A percentile compares a stretch with the other conserved stretches of the same genome.
phyloP scores from a whole-genome alignment of 2,329 filamentous ascomycete species.

The Amphichorda felina region DNA sequence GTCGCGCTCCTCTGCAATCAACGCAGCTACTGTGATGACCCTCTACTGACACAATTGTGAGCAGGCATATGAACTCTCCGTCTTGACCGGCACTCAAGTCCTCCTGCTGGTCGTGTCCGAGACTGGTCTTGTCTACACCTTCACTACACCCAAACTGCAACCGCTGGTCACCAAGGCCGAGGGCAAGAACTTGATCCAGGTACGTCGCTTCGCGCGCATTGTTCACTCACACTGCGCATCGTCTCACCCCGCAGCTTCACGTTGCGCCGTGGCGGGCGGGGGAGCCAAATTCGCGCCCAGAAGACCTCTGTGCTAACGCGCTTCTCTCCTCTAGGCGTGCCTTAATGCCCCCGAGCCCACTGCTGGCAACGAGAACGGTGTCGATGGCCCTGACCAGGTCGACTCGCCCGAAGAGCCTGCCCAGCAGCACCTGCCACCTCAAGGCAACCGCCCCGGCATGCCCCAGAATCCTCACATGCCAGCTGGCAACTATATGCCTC shows the following conservation, averaged over 20 bases:
- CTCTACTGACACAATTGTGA: constrained; percentile 5
- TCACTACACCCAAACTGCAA: constrained; percentile 95
- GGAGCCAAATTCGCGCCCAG: background rate
- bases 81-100: constrained; percentile 95
- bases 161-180: constrained; percentile 96
- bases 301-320: background rate
- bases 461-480: constrained; percentile 53
- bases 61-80: constrained; percentile 93
- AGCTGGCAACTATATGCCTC: constrained; percentile 46
- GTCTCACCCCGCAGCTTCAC: background rate
- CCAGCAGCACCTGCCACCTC: constrained; percentile 58
- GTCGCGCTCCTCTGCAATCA: background rate
- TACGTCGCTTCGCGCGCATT: constrained; percentile 40
- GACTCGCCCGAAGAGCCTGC: constrained; percentile 87
- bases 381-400: constrained; percentile 63
- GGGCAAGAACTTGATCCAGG: constrained; percentile 98
- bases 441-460: constrained; percentile 48
- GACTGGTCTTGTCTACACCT: constrained; percentile 89
- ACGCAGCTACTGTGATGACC: background rate
- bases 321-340: constrained; percentile 56
- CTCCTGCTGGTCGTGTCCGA: constrained; percentile 89
- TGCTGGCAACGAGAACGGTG: constrained; percentile 68
- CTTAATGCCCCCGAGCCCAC: constrained; percentile 90
- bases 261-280: background rate
- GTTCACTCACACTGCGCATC: background rate